Percentiles rank a stretch among this genome's conserved stretches.
phyloP scores from a whole-genome alignment of 1,139 yeast species.

The Meyerozyma smithsonii region DNA sequence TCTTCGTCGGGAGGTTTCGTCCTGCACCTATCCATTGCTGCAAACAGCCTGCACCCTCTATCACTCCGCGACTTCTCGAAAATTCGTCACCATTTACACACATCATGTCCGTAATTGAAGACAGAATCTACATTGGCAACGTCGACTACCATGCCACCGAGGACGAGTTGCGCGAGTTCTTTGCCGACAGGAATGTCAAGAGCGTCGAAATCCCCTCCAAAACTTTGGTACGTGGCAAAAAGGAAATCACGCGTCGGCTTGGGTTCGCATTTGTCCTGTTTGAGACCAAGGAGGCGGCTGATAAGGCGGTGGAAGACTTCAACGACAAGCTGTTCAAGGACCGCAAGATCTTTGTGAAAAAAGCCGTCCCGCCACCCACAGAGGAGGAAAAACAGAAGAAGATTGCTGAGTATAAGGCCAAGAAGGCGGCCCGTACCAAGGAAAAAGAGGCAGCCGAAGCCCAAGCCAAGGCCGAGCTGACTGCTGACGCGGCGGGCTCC shows the following conservation, averaged over 20 bases:
- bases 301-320: slow-evolving; percentile 40
- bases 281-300: slow-evolving; percentile 40
- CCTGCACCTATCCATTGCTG: background rate
- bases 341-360: slow-evolving; percentile 45
- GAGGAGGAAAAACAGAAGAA: slow-evolving; percentile 42
- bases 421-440: slow-evolving; percentile 22
- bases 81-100: background rate
- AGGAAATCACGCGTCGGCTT: slow-evolving; percentile 33
- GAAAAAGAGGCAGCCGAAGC: slow-evolving; percentile 21
- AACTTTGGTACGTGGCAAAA: slow-evolving; percentile 27
- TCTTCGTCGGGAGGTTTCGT: too few species aligned
- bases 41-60: background rate
- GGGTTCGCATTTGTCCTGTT: slow-evolving; percentile 57
- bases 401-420: slow-evolving; percentile 34
- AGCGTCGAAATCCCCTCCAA: slow-evolving; percentile 38
- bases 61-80: background rate
- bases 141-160: slow-evolving; percentile 50
- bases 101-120: slow-evolving; percentile 1
- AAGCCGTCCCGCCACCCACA: slow-evolving; percentile 50
- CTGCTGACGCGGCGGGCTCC: slow-evolving; percentile 11
- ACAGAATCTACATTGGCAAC: slow-evolving; percentile 41
- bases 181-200: slow-evolving; percentile 13
- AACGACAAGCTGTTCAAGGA: slow-evolving; percentile 43
- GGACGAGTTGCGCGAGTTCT: slow-evolving; percentile 42
- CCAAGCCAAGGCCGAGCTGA: slow-evolving; percentile 17